Conservation (phyloP, 495 filamentous ascomycete genomes). For the Pyrenopolyporus hunteri region DNA sequence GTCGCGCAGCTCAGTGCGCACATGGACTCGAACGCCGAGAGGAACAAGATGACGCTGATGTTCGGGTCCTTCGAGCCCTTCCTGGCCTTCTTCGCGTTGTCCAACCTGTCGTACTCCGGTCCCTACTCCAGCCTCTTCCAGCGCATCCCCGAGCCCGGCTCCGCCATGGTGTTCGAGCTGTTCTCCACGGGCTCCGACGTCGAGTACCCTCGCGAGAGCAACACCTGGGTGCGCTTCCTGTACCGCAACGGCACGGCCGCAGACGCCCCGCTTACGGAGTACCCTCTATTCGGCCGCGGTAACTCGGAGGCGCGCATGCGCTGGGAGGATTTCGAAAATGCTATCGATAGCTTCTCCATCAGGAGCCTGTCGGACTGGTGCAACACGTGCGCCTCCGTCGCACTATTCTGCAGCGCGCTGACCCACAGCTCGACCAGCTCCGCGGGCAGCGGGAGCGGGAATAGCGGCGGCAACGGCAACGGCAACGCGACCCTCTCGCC, state of each 20-base stretch:
- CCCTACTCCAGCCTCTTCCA: constrained; percentile 28
- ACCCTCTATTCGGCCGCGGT: constrained; percentile 43
- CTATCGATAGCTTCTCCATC: constrained; percentile 37
- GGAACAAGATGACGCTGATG: constrained; percentile 47
- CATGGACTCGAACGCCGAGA: constrained; percentile 34
- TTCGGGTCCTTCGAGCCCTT: constrained; percentile 54
- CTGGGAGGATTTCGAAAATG: constrained; percentile 35
- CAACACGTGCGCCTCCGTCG: constrained; percentile 32
- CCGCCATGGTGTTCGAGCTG: constrained; percentile 52
- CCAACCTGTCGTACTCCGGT: constrained; percentile 35
- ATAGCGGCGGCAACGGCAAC: background rate
- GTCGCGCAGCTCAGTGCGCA: constrained; percentile 40
- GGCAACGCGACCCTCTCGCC: constrained; percentile 30
- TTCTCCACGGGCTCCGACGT: constrained; percentile 42
- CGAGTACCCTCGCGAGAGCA: constrained; percentile 28
- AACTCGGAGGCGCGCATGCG: constrained; percentile 35
- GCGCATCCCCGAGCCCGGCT: constrained; percentile 46
- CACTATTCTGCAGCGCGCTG: constrained; percentile 41
- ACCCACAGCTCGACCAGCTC: background rate
- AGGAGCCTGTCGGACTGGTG: constrained; percentile 42
- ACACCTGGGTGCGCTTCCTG: constrained; percentile 49
- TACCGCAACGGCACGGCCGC: constrained; percentile 46
- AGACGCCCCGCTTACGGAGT: constrained; percentile 31
- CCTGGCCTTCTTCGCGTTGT: constrained; percentile 49
- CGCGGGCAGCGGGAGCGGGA: background rate